Conservation (phyloP, 345 rosid genomes). For the Camelina neglecta region DNA sequence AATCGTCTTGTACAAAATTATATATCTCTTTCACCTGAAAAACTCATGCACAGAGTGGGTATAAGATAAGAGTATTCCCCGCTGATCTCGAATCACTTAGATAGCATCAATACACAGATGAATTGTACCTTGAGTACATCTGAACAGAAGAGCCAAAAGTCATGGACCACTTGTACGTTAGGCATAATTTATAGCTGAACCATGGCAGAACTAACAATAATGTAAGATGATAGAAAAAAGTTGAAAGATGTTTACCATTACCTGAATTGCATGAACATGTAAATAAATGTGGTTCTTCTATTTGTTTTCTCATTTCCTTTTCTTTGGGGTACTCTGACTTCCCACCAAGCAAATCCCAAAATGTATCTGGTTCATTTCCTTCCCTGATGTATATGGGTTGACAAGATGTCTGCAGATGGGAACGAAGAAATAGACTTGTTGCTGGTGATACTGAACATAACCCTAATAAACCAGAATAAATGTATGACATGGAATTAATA, state of each 20-base stretch:
- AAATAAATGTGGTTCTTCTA: conserved; percentile 76
- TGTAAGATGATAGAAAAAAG: conserved; percentile 35
- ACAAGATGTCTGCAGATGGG: conserved; percentile 64
- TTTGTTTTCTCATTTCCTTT: conserved; percentile 51
- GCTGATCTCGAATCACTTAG: conserved; percentile 15
- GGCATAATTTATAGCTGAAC: conserved; percentile 56
- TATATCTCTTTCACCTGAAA: conserved; percentile 78
- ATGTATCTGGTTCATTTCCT: conserved; percentile 78
- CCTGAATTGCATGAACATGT: conserved; percentile 53
- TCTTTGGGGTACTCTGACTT: conserved; percentile 75
- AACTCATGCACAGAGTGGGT: conserved; percentile 4
- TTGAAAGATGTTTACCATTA: conserved; percentile 49
- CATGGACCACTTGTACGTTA: conserved; percentile 52
- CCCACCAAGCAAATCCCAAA: conserved; percentile 87
- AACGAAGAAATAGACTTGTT: conserved; percentile 22
- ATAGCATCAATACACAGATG: conserved; percentile 20
- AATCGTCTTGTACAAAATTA: conserved; percentile 88
- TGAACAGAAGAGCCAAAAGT: conserved; percentile 53
- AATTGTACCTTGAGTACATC: conserved; percentile 76
- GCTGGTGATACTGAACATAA: neutral
- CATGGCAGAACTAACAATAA: conserved; percentile 52
- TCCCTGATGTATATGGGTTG: conserved; percentile 76
- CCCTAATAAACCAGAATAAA: neutral
- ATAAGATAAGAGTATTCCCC: conserved; percentile 7
- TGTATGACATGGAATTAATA: conserved; percentile 9